phyloP scores from a whole-genome alignment of 2,329 filamentous ascomycete species.

The Zymoseptoria brevis region DNA sequence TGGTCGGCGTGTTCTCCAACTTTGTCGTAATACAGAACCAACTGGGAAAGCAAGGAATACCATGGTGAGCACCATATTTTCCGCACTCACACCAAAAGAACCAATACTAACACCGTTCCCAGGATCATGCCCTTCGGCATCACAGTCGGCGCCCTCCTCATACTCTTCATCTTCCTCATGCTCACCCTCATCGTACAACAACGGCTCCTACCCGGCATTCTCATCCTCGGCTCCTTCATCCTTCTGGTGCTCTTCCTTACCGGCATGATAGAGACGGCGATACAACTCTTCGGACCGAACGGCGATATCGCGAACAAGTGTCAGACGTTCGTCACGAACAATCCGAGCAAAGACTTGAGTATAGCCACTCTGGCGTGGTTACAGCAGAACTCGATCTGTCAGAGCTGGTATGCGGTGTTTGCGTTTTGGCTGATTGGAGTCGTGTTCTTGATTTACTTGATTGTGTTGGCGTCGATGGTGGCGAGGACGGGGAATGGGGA shows the following conservation, averaged over 20 bases:
- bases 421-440: slow-evolving; percentile 56
- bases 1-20: slow-evolving; percentile 53
- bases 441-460: slow-evolving; percentile 60
- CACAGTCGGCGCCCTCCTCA: slow-evolving; percentile 47
- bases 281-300: slow-evolving; percentile 51
- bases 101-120: slow-evolving; percentile 2
- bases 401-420: slow-evolving; percentile 56
- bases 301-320: slow-evolving; percentile 53
- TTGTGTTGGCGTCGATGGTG: slow-evolving; percentile 45
- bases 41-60: slow-evolving; percentile 46
- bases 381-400: slow-evolving; percentile 55
- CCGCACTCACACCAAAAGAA: neutral
- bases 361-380: slow-evolving; percentile 53
- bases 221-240: slow-evolving; percentile 54
- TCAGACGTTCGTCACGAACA: slow-evolving; percentile 48
- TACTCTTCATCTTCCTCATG: slow-evolving; percentile 53
- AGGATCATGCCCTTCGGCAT: slow-evolving; percentile 61
- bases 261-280: slow-evolving; percentile 54
- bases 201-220: slow-evolving; percentile 50
- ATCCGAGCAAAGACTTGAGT: slow-evolving; percentile 40
- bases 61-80: slow-evolving; percentile 44
- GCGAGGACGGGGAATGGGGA: slow-evolving; percentile 25
- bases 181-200: slow-evolving; percentile 49
- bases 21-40: slow-evolving; percentile 53
- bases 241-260: slow-evolving; percentile 55